Conservation (phyloP, 192 early-diverging fungal species). For the Coemansia guatemalensis region DNA sequence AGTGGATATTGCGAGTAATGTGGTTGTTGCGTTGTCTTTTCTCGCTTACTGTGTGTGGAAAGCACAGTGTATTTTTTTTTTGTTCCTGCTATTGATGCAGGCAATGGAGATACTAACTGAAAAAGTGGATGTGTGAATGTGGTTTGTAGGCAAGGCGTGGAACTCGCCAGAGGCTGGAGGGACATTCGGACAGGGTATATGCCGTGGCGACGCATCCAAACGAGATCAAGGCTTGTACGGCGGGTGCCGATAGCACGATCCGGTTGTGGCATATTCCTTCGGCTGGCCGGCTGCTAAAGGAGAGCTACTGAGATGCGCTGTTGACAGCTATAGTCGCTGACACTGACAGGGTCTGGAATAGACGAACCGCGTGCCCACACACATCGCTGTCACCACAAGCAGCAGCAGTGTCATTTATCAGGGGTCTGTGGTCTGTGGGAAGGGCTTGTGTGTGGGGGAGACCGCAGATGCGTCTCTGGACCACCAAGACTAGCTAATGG, state of each 20-base stretch:
- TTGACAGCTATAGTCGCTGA: neutral
- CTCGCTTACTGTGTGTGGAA: neutral
- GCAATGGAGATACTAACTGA: neutral
- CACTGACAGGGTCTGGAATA: neutral
- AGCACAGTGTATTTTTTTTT: neutral
- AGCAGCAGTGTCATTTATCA: neutral
- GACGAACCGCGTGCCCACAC: no score
- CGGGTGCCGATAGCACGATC: constrained; percentile 46
- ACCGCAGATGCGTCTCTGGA: neutral
- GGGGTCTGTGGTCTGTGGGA: neutral
- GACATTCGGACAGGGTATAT: constrained; percentile 93
- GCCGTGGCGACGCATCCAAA: constrained; percentile 86
- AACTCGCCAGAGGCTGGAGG: constrained; percentile 74
- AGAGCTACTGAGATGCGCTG: constrained; percentile 12
- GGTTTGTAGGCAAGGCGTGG: constrained; percentile 37
- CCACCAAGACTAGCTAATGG: neutral
- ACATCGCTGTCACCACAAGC: neutral
- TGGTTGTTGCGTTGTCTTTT: neutral
- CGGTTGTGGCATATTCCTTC: constrained; percentile 54
- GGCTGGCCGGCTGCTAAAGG: constrained; percentile 47
- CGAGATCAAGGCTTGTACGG: constrained; percentile 65
- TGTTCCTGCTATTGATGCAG: neutral
- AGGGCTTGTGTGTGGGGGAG: neutral
- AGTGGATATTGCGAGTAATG: neutral
- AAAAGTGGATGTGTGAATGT: neutral